phyloP scores from a whole-genome alignment of 2,329 filamentous ascomycete species.

The Massarina eburnea region DNA sequence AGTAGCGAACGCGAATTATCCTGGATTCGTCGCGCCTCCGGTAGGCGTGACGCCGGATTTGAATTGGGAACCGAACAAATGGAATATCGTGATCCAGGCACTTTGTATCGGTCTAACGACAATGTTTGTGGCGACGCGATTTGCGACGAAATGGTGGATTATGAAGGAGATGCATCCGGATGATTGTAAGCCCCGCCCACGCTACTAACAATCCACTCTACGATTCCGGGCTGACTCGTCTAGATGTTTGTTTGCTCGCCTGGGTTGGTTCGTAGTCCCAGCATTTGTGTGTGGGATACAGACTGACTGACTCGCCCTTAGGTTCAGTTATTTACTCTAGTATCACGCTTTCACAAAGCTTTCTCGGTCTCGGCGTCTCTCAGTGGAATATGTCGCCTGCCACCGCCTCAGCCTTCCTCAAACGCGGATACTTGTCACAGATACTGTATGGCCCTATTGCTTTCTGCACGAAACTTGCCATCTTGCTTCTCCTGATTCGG shows the following conservation, averaged over 20 bases:
- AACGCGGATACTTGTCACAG: background rate
- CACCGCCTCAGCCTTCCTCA: background rate
- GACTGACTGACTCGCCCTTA: too few species aligned
- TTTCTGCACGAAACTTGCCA: background rate
- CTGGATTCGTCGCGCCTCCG: conserved; percentile 1
- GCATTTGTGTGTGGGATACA: too few species aligned
- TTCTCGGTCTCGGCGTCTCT: background rate
- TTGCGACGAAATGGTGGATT: background rate
- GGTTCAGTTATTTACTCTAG: background rate
- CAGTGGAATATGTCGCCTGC: background rate
- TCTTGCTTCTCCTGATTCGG: background rate
- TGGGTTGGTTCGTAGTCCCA: too few species aligned
- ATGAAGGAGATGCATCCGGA: background rate
- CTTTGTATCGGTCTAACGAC: background rate
- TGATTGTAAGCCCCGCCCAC: background rate
- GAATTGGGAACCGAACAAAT: background rate
- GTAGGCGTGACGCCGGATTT: background rate
- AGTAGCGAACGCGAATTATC: background rate
- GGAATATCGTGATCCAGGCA: background rate
- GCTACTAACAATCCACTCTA: background rate
- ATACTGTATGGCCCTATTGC: background rate
- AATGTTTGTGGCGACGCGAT: background rate
- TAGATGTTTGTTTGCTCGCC: background rate
- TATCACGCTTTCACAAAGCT: background rate
- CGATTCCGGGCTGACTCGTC: too few species aligned